Base-by-base conservation (phyloP, 495 filamentous ascomycete species). In the Eremomyces bilateralis region DNA sequence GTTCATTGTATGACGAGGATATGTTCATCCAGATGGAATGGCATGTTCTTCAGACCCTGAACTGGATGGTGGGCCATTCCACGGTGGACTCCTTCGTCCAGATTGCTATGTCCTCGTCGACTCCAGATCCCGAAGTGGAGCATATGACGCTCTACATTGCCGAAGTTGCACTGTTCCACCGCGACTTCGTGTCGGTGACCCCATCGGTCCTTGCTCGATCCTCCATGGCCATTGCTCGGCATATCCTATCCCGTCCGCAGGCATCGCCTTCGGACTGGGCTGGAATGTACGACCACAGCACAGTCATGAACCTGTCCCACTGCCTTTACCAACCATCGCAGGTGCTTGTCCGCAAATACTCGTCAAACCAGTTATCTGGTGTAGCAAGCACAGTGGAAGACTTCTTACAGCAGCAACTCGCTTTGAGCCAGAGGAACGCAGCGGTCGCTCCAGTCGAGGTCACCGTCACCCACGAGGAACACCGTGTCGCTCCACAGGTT, bases 1-100 rank as follows among this genome's bases (percentile, higher is more conserved):
- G 90, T 62, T 80, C 76, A 13, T 68, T 94, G 17, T 99, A 99
- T 53, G 88, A 99, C 52, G 84, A 93, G 11, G 88, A 93, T 51
- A 95, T 99, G 88, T 99, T 99, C 58, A 84, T 80, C 12, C 88
- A 99, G 57, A 95, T 99, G 90, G 88, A 99, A 54, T 94, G 91
- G 85, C 88, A 99, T 54, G 88, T 99, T 6, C 64, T 99, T 44
- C 83, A 91, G 57, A 95, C 88, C n/a, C 65, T 99, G 39, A 76
- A 80, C 40, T 99, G 90, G 90, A 70, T 74, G 44, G 75, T 99
- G 43, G 88, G 88, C 27, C 84, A 93, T 60, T 83, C 88, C 1
- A 94, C 88, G 20, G 78, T 93, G 35, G 84, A 95, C 52, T 75
- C 68, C 49, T 99, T 94, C 57, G 64, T 93, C 27, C 74, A 91